These are phyloP conservation scores for Lactifluus pinguis DNA, from an alignment of 768 basidiomycete species.

Conservation along the genomic window DNA sequence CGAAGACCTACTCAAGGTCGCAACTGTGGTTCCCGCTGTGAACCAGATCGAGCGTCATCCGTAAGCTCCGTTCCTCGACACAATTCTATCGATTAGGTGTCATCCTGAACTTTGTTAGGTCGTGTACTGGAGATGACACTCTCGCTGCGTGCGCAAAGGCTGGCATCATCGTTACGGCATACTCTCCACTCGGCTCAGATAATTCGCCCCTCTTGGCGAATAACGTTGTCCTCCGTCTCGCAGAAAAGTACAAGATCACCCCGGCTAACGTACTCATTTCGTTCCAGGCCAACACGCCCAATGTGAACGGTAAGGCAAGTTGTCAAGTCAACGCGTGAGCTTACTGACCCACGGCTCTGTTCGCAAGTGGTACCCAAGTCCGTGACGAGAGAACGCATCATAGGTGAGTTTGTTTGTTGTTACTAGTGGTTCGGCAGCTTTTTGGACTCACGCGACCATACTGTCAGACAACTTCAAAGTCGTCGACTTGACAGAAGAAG, in stretches of 20 bases:
- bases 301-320: slow-evolving; percentile 37
- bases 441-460: neutral
- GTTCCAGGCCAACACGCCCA: slow-evolving; percentile 59
- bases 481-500: slow-evolving; percentile 52
- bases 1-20: slow-evolving; percentile 47
- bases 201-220: slow-evolving; percentile 59
- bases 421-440: neutral
- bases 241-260: slow-evolving; percentile 46
- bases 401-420: slow-evolving; percentile 28
- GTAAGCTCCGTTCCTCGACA: slow-evolving; percentile 28
- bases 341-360: neutral
- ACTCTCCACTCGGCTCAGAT: slow-evolving; percentile 71
- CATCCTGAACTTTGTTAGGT: slow-evolving; percentile 27
- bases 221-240: slow-evolving; percentile 50
- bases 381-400: slow-evolving; percentile 59
- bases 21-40: slow-evolving; percentile 55
- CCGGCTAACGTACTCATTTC: slow-evolving; percentile 65
- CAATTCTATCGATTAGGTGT: neutral
- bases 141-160: slow-evolving; percentile 50
- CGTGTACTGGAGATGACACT: slow-evolving; percentile 58
- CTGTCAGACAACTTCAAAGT: slow-evolving; percentile 46
- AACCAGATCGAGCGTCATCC: slow-evolving; percentile 79
- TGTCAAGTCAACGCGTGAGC: slow-evolving; percentile 16
- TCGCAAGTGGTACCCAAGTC: slow-evolving; percentile 63
- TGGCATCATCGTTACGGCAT: slow-evolving; percentile 66